Evolutionary conservation across 2,329 filamentous ascomycete species (phyloP), one percentile per base, ranked within the genome.

Genomic region (Diaporthe eres): DNA sequence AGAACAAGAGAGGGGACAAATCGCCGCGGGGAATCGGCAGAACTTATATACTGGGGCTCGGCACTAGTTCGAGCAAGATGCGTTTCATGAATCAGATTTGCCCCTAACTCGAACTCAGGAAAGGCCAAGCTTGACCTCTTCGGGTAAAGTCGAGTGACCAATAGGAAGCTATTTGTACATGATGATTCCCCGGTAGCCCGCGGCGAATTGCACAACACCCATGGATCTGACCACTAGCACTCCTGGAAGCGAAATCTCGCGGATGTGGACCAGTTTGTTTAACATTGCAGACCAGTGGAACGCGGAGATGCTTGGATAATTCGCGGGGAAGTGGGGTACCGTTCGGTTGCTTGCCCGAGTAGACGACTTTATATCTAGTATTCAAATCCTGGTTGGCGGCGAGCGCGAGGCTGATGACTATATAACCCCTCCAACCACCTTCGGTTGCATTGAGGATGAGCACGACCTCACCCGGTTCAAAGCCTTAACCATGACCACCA

Each of bases 11-110:
- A 28, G 15, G 34, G 34, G 31, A 8, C 25, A 65, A 47, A 47
- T 65, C 60, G 60, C 60, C 60, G 60, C 60, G 60, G 60, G 39
- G 60, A 65, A 65, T 65, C 39, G 60, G 60, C 60, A 44, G 13
- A 63, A 63, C n/a, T 44, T 63, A 47, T 47, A 42, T 37, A 4
- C 37, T 42, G 37, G n/a, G 22, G 12, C 3, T 61, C 25, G 37
- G 22, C n/a, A 37, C n/a, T 25, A 61, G 37, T 3, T 28, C 8
- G 0, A 34, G 25, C 53, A 34, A 28, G 7, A 2, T 8, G 3
- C 60, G 39, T 28, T 63, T 28, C 60, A 63, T 31, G 60, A 47
- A 28, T 47, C 39, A 28, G 8, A 37, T 31, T 58, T 28, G 2
- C 55, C 31, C 55, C 17, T 58, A 22, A 37, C 0, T 58, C 17